phyloP scores from a whole-genome alignment of 2,329 filamentous ascomycete genomes.

The Colletotrichum destructivum region DNA sequence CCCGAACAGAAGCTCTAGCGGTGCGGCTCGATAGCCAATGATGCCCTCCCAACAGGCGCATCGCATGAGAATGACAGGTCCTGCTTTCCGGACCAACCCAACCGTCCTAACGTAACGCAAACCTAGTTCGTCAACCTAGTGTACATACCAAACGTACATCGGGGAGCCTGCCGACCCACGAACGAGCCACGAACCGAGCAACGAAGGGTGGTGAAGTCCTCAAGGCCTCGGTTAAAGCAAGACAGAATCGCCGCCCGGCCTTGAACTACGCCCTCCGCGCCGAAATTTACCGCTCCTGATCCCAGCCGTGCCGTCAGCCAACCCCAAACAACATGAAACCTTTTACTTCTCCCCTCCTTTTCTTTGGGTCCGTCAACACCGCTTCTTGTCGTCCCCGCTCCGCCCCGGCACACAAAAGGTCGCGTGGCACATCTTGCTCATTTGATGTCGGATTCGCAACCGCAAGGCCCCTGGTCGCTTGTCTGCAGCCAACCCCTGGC shows the following conservation, averaged over 20 bases:
- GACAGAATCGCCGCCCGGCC: background rate
- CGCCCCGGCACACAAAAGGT: background rate
- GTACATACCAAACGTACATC: background rate
- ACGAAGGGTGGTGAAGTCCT: background rate
- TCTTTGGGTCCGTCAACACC: constrained; percentile 26
- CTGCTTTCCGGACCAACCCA: constrained; percentile 6
- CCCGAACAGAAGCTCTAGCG: constrained; percentile 4
- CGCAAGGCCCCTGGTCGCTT: constrained; percentile 5
- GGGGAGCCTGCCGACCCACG: constrained; percentile 24
- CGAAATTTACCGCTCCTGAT: background rate
- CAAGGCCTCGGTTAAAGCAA: constrained; percentile 1
- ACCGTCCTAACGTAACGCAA: background rate
- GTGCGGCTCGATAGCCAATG: constrained; percentile 34
- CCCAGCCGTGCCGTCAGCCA: background rate
- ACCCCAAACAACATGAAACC: constrained; percentile 12
- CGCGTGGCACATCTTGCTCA: constrained; percentile 18
- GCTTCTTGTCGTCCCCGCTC: constrained; percentile 19
- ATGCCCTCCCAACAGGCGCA: constrained; percentile 23
- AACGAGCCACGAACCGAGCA: background rate
- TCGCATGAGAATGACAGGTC: constrained; percentile 14
- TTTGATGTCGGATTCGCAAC: constrained; percentile 15
- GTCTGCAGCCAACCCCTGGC: constrained; percentile 10
- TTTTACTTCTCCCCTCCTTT: constrained; percentile 1
- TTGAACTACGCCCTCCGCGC: background rate
- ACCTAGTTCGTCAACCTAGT: too few relatives aligned